phyloP scores from a whole-genome alignment of 306 rosid genomes.

The Datisca glomerata region DNA sequence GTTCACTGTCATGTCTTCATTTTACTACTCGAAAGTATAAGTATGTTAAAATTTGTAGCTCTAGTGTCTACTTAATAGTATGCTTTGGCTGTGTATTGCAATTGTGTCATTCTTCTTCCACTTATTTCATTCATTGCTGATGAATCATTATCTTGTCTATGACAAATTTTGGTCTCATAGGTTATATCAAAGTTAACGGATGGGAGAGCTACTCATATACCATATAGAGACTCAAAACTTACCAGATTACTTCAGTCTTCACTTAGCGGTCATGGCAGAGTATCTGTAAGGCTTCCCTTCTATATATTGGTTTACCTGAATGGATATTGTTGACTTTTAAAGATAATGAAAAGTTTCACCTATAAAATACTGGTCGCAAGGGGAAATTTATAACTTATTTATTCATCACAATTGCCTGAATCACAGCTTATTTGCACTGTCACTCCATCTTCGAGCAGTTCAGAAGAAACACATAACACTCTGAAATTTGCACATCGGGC shows the following conservation, averaged over 20 bases:
- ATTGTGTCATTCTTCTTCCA: conserved; percentile 1
- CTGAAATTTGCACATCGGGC: conserved; percentile 97
- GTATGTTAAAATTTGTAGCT: too few species aligned
- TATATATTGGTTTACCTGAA: conserved; percentile 10
- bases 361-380: conserved; percentile 6
- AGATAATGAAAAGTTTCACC: neutral
- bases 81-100: too few species aligned
- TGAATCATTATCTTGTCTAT: conserved; percentile 7
- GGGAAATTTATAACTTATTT: conserved; percentile 12
- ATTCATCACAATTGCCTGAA: conserved; percentile 14
- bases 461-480: conserved; percentile 95
- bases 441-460: conserved; percentile 94
- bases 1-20: too few species aligned
- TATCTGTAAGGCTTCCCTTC: conserved; percentile 77
- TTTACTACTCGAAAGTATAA: too few species aligned
- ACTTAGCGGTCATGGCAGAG: conserved; percentile 95
- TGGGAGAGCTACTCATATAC: conserved; percentile 76
- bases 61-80: too few species aligned
- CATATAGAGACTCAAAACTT: conserved; percentile 93
- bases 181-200: conserved; percentile 97
- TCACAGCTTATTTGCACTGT: conserved; percentile 92
- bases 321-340: conserved; percentile 7
- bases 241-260: conserved; percentile 95
- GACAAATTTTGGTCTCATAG: conserved; percentile 31
- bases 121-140: conserved; percentile 1